Conservation (phyloP, 1,284 basidiomycete species). For the Bjerkandera adusta region DNA sequence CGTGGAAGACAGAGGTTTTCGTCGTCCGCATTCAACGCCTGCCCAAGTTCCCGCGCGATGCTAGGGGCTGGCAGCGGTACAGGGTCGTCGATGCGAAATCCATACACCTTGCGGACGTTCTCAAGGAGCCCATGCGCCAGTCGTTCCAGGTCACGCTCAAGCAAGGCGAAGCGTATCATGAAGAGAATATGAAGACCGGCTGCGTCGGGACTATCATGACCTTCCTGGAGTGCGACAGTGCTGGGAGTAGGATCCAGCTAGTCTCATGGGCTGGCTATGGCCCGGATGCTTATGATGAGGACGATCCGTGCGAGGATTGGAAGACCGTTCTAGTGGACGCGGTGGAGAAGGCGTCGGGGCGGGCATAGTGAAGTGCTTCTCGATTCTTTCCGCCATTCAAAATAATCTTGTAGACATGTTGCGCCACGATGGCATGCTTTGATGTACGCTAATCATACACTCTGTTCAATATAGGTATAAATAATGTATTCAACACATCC, state of each 20-base stretch:
- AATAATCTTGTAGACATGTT: too few relatives aligned
- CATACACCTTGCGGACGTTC: background rate
- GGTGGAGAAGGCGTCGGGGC: constrained; percentile 9
- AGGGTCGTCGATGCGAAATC: constrained; percentile 8
- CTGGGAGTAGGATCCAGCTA: constrained; percentile 8
- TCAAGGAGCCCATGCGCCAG: background rate
- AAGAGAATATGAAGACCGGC: constrained; percentile 12
- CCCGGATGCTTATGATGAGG: constrained; percentile 9
- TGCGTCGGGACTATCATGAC: constrained; percentile 16
- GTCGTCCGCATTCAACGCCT: constrained; percentile 7
- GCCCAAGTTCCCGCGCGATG: constrained; percentile 2
- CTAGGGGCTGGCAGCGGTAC: constrained; percentile 12
- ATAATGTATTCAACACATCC: too few relatives aligned
- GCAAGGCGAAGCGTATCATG: constrained; percentile 13
- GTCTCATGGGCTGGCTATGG: constrained; percentile 15
- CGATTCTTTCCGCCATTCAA: too few relatives aligned
- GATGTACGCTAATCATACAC: too few relatives aligned
- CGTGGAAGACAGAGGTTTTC: constrained; percentile 13
- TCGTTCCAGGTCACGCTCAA: constrained; percentile 3
- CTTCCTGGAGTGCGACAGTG: constrained; percentile 12
- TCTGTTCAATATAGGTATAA: too few relatives aligned
- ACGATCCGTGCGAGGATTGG: constrained; percentile 10
- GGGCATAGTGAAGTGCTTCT: constrained; percentile 1
- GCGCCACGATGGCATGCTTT: too few relatives aligned
- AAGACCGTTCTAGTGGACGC: constrained; percentile 1